Evolutionary conservation across 352 stramenopile genomes (phyloP).

Genomic region (Blastocystis sp.): DNA sequence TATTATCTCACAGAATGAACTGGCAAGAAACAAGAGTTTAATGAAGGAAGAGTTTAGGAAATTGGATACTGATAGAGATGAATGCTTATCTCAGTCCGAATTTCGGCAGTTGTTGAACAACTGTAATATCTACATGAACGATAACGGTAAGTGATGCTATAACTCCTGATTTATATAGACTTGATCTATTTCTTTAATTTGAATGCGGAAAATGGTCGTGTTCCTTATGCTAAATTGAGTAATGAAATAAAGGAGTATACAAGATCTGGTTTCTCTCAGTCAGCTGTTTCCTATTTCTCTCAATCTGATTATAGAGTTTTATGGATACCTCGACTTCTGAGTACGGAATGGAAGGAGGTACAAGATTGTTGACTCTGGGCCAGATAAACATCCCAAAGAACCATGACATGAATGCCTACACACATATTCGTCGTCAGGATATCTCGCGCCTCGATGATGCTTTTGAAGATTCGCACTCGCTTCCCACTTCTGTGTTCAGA

Average conservation of each 20-base stretch:
- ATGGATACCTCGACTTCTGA: neutral
- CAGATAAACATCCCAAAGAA: neutral
- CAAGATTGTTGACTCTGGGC: neutral
- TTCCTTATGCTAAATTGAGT: neutral
- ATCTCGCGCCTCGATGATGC: slow-evolving; percentile 3
- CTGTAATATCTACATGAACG: neutral
- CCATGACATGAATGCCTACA: slow-evolving; percentile 44
- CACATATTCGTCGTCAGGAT: slow-evolving; percentile 10
- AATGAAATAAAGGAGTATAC: neutral
- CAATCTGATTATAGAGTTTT: neutral
- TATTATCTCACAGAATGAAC: neutral
- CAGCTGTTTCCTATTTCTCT: neutral
- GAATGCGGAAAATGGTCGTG: neutral
- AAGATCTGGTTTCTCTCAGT: neutral
- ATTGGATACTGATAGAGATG: neutral
- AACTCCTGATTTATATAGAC: neutral
- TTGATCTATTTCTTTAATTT: slow-evolving; percentile 17
- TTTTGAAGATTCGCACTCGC: neutral
- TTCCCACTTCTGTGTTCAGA: slow-evolving; percentile 5
- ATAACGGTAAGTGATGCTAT: neutral
- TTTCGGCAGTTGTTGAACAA: neutral
- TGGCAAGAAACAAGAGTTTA: neutral
- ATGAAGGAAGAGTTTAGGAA: neutral
- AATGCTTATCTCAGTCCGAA: neutral
- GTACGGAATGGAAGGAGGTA: neutral